Evolutionary conservation across 1,284 basidiomycete genomes (phyloP).

Genomic region (Ceratobasidium sp.): DNA sequence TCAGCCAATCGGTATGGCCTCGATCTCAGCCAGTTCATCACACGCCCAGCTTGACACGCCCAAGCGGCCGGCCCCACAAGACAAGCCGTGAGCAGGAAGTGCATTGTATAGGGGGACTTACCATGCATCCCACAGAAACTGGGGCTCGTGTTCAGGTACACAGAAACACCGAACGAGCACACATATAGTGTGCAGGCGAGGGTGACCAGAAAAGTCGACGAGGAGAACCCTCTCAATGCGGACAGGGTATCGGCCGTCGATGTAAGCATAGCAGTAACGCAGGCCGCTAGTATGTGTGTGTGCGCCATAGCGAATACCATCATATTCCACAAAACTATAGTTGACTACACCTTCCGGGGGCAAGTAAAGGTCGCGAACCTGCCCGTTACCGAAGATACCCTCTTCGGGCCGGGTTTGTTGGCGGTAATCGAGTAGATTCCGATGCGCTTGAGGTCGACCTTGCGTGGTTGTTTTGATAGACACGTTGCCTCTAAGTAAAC

Average conservation of each 20-base stretch:
- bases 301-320: constrained; percentile 25
- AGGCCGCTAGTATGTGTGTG: neutral
- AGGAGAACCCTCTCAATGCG: constrained; percentile 7
- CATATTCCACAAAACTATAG: constrained; percentile 22
- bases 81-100: neutral
- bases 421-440: constrained; percentile 5
- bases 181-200: neutral
- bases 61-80: neutral
- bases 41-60: constrained; percentile 18
- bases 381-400: constrained; percentile 15
- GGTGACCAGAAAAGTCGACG: neutral
- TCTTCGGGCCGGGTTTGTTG: neutral
- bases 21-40: neutral
- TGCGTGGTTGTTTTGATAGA: constrained; percentile 17
- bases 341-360: constrained; percentile 6
- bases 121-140: constrained; percentile 14
- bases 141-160: neutral
- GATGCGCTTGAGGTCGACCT: neutral
- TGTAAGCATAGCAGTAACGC: constrained; percentile 30
- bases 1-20: neutral
- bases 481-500: neutral
- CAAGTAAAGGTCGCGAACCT: neutral
- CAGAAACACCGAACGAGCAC: constrained; percentile 4
- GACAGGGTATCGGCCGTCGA: neutral
- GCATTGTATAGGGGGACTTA: neutral